Percentiles rank a stretch among this genome's conserved stretches.
These are phyloP conservation scores for Colletotrichum liaoningense DNA, from an alignment of 2,329 filamentous ascomycete genomes.

Conservation along the genomic window DNA sequence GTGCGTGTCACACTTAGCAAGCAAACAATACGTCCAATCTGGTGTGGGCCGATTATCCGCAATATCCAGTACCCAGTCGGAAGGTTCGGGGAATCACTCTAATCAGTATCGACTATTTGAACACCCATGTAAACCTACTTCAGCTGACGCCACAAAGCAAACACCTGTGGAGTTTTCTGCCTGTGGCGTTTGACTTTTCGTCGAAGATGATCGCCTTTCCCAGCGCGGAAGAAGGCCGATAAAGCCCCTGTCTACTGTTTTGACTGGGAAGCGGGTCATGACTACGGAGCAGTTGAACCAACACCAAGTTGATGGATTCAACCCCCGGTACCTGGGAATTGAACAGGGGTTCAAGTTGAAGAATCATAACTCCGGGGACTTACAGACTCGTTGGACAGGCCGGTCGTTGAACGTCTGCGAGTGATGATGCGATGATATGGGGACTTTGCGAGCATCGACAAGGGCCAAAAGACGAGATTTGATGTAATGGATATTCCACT, in stretches of 20 bases:
- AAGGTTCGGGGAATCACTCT: not conserved
- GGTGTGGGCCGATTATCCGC: not conserved
- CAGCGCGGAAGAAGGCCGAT: not conserved
- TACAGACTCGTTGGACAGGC: not conserved
- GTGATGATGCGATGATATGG: not conserved
- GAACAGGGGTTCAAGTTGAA: not conserved
- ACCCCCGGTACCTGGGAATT: not conserved
- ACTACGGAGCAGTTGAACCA: not conserved
- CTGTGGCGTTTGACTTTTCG: not conserved
- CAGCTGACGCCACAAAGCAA: not conserved
- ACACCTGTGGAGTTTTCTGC: not conserved
- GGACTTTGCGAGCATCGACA: not conserved
- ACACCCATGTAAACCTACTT: not conserved
- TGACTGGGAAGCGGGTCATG: not conserved
- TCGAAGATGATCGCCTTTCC: not conserved
- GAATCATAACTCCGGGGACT: not conserved
- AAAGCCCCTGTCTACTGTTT: not conserved
- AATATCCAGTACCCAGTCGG: not conserved
- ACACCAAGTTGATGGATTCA: not conserved
- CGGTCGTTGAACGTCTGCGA: not conserved
- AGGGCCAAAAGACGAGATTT: not conserved
- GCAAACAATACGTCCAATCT: not conserved
- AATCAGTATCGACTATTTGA: not conserved
- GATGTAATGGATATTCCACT: too few relatives aligned
- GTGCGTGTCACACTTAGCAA: not conserved